Conservation (phyloP, 2,329 filamentous ascomycete species). For the Knoxdaviesia capensis region DNA sequence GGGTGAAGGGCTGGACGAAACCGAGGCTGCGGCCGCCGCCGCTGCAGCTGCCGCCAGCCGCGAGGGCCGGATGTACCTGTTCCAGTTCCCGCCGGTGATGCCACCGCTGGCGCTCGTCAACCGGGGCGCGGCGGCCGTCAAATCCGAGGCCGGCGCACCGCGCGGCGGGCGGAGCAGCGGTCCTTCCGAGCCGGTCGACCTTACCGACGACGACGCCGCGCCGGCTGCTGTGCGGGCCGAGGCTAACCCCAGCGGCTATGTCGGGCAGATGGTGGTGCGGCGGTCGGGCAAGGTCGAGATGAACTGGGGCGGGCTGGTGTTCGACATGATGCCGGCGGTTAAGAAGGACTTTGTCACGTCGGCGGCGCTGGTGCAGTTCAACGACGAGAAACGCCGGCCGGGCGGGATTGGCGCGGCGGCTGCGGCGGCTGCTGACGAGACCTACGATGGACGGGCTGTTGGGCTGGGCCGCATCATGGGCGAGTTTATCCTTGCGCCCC, state of each 20-base stretch:
- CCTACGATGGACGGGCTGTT: conserved; percentile 18
- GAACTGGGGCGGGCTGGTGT: conserved; percentile 37
- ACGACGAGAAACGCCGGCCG: conserved; percentile 25
- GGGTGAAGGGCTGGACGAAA: conserved; percentile 1
- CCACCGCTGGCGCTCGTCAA: conserved; percentile 24
- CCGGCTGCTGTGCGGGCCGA: conserved; percentile 15
- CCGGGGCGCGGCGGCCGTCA: conserved; percentile 14
- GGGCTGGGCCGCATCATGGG: conserved; percentile 45
- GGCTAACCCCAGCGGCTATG: conserved; percentile 30
- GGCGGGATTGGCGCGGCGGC: too few relatives aligned
- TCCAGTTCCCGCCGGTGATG: conserved; percentile 43
- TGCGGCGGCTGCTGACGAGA: conserved; percentile 11
- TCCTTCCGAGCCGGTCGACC: too few relatives aligned
- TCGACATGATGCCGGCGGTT: conserved; percentile 30
- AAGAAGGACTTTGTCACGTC: conserved; percentile 36
- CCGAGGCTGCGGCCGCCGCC: conserved; percentile 4
- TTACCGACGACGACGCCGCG: conserved; percentile 11
- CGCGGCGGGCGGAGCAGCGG: too few relatives aligned
- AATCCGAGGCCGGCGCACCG: conserved; percentile 14
- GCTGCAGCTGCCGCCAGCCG: conserved; percentile 2
- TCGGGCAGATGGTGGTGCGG: conserved; percentile 39
- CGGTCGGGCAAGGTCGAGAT: conserved; percentile 42
- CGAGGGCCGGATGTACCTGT: conserved; percentile 40
- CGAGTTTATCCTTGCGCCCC: conserved; percentile 37
- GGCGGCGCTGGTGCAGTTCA: conserved; percentile 37